phyloP scores from a whole-genome alignment of 768 basidiomycete species.

The Leccinum boreale region DNA sequence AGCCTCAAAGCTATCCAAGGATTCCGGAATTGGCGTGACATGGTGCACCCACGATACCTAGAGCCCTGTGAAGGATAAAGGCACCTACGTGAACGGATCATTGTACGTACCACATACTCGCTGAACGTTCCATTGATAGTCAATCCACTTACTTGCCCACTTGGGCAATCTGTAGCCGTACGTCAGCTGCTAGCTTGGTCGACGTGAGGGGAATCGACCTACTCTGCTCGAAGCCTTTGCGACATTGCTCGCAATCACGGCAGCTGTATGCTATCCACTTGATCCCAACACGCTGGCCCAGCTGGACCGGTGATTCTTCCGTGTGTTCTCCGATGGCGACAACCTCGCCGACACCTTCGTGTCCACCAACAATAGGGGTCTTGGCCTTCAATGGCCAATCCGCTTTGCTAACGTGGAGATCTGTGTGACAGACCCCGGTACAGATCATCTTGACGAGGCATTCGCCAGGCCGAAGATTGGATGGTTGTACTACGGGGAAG shows the following conservation, averaged over 20 bases:
- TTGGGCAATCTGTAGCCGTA: conserved; percentile 47
- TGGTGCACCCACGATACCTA: conserved; percentile 66
- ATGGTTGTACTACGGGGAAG: conserved; percentile 53
- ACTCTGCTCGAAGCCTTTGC: conserved; percentile 76
- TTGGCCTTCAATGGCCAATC: conserved; percentile 80
- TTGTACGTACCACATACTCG: conserved; percentile 52
- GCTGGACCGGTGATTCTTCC: conserved; percentile 52
- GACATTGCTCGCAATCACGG: conserved; percentile 72
- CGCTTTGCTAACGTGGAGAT: conserved; percentile 67
- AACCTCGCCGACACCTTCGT: conserved; percentile 79
- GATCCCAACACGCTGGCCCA: conserved; percentile 81
- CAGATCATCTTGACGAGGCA: conserved; percentile 74
- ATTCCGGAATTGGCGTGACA: conserved; percentile 79
- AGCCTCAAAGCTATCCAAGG: conserved; percentile 59
- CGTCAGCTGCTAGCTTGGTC: background rate
- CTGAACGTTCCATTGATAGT: conserved; percentile 76
- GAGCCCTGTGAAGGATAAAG: background rate
- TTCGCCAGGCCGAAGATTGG: conserved; percentile 62
- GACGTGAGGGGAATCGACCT: conserved; percentile 13
- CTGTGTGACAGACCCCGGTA: conserved; percentile 86
- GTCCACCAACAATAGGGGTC: conserved; percentile 73
- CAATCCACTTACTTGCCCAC: conserved; percentile 65
- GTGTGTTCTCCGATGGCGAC: conserved; percentile 77
- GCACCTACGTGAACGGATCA: background rate
- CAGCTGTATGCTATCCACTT: conserved; percentile 80